phyloP scores from a whole-genome alignment of 2,329 filamentous ascomycete species.

The Fusarium dimerum region DNA sequence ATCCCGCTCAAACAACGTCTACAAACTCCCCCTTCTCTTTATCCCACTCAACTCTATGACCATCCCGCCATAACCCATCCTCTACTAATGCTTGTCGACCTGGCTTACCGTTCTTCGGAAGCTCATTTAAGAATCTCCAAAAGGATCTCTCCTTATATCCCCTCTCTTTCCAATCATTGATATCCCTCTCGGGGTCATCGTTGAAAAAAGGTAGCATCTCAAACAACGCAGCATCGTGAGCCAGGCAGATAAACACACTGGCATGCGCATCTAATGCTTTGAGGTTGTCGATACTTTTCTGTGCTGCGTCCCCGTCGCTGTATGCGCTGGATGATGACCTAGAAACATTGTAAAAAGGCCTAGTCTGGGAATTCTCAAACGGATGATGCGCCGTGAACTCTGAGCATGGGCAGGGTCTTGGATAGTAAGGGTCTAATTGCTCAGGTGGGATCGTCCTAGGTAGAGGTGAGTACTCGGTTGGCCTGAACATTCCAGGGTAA shows the following conservation, averaged over 20 bases:
- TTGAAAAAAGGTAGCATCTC: neutral
- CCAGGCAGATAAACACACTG: neutral
- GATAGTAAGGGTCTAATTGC: neutral
- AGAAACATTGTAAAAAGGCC: constrained; percentile 1
- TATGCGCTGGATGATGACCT: neutral
- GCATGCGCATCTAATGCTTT: neutral
- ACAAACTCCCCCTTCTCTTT: neutral
- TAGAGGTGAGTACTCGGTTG: neutral
- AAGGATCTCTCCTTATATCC: neutral
- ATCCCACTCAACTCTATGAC: neutral
- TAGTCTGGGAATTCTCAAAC: neutral
- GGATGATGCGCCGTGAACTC: constrained; percentile 1
- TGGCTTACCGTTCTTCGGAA: neutral
- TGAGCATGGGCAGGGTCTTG: neutral
- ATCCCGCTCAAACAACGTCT: neutral
- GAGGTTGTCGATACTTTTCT: constrained; percentile 1
- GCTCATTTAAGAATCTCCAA: neutral
- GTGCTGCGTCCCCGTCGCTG: neutral
- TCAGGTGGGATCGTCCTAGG: neutral
- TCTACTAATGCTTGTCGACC: neutral
- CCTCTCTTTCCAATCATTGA: constrained; percentile 1
- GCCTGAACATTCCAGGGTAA: constrained; percentile 36
- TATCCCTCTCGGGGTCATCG: neutral
- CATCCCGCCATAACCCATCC: neutral
- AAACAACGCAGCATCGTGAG: constrained; percentile 2